Evolutionary conservation across 495 filamentous ascomycete species (phyloP), one percentile per base, ranked within the genome.

Genomic region (Letharia columbiana): DNA sequence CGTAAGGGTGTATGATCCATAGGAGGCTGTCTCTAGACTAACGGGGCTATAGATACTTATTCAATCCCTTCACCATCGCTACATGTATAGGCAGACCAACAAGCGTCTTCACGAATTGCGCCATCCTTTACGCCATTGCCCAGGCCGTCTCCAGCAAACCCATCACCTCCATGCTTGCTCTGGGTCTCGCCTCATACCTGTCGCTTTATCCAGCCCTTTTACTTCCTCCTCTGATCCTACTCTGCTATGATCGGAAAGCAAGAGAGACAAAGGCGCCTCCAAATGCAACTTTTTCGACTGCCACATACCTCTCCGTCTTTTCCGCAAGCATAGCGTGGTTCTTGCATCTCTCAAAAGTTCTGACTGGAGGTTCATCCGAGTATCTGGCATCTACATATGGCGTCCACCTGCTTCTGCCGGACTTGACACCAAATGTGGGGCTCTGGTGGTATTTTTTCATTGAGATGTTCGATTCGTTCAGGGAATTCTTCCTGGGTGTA

Each of bases 361-460:
- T 97, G 45, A 92, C 89, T 4, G 89, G 87, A 31, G 82, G 83
- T 44, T 91, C 89, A 40, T 91, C 88, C 84, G 86, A 92, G 61
- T 98, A 97, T 73, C 76, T 98, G 9, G 78, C 83, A 4, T 90
- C 91, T 15, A 96, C 93, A 2, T 98, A 98, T 73, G 91, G 92
- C 64, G 89, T 96, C 37, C 91, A 93, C 70, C 81, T 98, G 18
- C 84, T 94, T 5, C 85, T 98, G 6, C 92, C 92, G 2, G 95
- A 98, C 76, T 80, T 98, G 54, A 93, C 93, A 0, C 94, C 94
- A 33, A 98, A 98, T 69, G 87, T 95, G 49, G 94, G 94, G 3
- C 82, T 98, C 0, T 98, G 94, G 94, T 98, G 94, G 94, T 98
- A 98, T 78, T 98, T 98, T 77, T 98, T 98, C 78, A 95, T 93